Evolutionary conservation across 306 rosid genomes (phyloP).

Genomic region (Glycine latifolia): DNA sequence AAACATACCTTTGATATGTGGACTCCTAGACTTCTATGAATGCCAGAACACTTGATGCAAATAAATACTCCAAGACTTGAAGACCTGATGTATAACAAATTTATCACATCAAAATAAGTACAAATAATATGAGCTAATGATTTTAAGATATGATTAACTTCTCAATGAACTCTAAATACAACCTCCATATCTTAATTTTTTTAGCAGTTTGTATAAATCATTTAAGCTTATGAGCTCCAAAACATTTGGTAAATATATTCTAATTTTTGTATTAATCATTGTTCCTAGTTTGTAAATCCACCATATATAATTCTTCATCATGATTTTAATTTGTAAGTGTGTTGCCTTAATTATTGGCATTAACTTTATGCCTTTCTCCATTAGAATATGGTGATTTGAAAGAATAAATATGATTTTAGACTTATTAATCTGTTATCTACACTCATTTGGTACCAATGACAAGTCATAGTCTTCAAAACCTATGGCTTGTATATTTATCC

Average conservation of each 20-base stretch:
- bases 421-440: background rate
- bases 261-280: background rate
- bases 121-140: constrained; percentile 19
- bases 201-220: background rate
- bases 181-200: background rate
- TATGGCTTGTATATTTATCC: background rate
- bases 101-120: background rate
- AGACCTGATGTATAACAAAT: constrained; percentile 65
- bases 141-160: constrained; percentile 18
- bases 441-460: background rate
- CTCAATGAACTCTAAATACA: background rate
- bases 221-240: background rate
- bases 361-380: background rate
- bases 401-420: background rate
- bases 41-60: constrained; percentile 95
- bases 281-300: background rate
- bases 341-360: background rate
- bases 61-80: constrained; percentile 79
- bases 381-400: background rate
- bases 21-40: constrained; percentile 94
- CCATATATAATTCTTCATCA: background rate
- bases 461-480: background rate
- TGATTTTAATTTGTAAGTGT: background rate
- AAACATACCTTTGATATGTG: constrained; percentile 86
- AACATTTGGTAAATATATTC: background rate